Conservation (phyloP, 2,329 filamentous ascomycete genomes). For the Fusarium xylarioides region DNA sequence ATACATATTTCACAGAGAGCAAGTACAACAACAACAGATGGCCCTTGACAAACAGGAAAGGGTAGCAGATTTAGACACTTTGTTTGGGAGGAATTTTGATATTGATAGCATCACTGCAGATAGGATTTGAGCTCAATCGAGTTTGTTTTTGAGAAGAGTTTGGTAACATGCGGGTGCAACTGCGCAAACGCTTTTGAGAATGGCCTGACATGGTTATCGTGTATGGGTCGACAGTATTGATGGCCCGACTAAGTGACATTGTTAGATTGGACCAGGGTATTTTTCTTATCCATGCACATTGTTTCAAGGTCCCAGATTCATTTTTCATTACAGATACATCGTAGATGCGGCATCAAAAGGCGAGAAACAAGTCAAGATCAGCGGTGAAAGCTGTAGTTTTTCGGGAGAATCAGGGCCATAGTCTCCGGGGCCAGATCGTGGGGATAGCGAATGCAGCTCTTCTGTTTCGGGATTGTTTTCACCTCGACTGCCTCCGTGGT, state of each 20-base stretch:
- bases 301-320: background rate
- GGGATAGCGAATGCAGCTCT: background rate
- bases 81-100: slow-evolving; percentile 27
- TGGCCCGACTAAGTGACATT: background rate
- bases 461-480: background rate
- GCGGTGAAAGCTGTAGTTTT: slow-evolving; percentile 35
- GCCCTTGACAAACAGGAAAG: slow-evolving; percentile 39
- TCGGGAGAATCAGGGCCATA: slow-evolving; percentile 39
- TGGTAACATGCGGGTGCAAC: background rate
- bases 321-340: background rate
- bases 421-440: slow-evolving; percentile 10
- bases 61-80: slow-evolving; percentile 43
- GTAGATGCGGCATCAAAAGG: background rate
- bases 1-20: slow-evolving; percentile 29
- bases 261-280: background rate
- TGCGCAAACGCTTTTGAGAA: background rate
- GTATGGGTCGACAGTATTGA: background rate
- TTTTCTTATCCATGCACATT: background rate
- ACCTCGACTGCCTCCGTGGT: background rate
- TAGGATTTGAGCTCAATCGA: slow-evolving; percentile 5
- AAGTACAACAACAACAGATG: slow-evolving; percentile 21
- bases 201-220: background rate
- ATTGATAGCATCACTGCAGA: slow-evolving; percentile 10
- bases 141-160: background rate
- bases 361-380: slow-evolving; percentile 4